phyloP scores from a whole-genome alignment of 306 rosid genomes.

The Sindora glabra region DNA sequence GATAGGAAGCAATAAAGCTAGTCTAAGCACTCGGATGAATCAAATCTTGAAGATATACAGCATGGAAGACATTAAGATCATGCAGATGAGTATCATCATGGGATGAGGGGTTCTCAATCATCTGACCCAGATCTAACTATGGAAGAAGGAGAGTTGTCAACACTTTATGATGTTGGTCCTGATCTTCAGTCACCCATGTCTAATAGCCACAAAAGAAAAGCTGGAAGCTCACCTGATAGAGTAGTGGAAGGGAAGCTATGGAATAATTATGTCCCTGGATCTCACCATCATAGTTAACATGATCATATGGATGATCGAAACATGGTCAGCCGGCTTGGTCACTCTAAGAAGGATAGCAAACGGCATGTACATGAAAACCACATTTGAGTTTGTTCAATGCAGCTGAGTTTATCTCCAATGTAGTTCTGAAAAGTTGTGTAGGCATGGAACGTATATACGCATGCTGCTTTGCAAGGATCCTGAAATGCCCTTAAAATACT shows the following conservation, averaged over 20 bases:
- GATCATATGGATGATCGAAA: background rate
- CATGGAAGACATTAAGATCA: constrained; percentile 55
- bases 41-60: constrained; percentile 36
- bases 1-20: constrained; percentile 75
- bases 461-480: constrained; percentile 2
- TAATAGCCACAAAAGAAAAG: constrained; percentile 67
- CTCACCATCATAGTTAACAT: too few species aligned
- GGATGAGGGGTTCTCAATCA: constrained; percentile 20
- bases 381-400: constrained; percentile 19
- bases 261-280: too few species aligned
- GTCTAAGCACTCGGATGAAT: constrained; percentile 58
- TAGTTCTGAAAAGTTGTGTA: constrained; percentile 3
- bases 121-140: constrained; percentile 44
- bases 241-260: constrained; percentile 48
- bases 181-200: constrained; percentile 58
- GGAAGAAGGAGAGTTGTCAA: constrained; percentile 85
- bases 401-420: background rate
- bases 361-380: constrained; percentile 63
- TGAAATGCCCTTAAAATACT: too few species aligned
- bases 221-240: constrained; percentile 55
- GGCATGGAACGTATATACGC: background rate
- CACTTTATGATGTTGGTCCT: constrained; percentile 28
- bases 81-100: constrained; percentile 43
- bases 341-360: constrained; percentile 59
- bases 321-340: too few species aligned